Evolutionary conservation across 306 rosid genomes (phyloP), one percentile per base, ranked within the genome.

Genomic region (Trifolium subterraneum): DNA sequence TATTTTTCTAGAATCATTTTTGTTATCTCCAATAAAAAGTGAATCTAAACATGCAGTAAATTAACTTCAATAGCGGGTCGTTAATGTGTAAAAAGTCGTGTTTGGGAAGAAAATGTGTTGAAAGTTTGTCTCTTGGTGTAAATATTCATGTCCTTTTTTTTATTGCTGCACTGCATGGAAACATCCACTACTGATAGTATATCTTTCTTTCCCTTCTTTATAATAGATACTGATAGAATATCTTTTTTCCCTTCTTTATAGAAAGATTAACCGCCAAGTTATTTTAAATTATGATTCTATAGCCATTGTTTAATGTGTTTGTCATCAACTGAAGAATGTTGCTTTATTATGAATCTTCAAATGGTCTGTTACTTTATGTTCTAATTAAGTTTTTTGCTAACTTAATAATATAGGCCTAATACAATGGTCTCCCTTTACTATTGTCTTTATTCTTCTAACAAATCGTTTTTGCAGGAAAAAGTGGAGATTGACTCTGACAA

Each of bases 401-500:
- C 33, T 4, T 29, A 29, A 29, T 6, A 29, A 29, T 4, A 10
- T 22, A 64, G 42, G 58, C 60, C 51, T 29, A 31, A 72, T 64
- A 42, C 15, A 29, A 54, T 19, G 66, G 4, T 36, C 71, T 12
- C 35, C 16, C 13, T 61, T 62, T 33, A n/a, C 20, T 7, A 12
- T 10, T 14, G 23, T 19, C 50, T 2, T 0, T 3, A 5, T 5
- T 8, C 36, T 50, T 39, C 44, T 55, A 64, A 12, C 76, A 27
- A 41, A 18, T 16, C 8, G 47, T 27, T 70, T 33, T 79, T 82
- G 58, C 83, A 89, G 97, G 88, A 80, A 56, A 89, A 80, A 80
- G 69, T 76, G 74, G 79, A 82, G 74, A 73, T 51, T 44, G 64
- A 81, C 5, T 1, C 47, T 78, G 79, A 74, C 80, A 81, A 72